Base-by-base conservation (phyloP, 148 eudicot species). In the Camellia japonica region DNA sequence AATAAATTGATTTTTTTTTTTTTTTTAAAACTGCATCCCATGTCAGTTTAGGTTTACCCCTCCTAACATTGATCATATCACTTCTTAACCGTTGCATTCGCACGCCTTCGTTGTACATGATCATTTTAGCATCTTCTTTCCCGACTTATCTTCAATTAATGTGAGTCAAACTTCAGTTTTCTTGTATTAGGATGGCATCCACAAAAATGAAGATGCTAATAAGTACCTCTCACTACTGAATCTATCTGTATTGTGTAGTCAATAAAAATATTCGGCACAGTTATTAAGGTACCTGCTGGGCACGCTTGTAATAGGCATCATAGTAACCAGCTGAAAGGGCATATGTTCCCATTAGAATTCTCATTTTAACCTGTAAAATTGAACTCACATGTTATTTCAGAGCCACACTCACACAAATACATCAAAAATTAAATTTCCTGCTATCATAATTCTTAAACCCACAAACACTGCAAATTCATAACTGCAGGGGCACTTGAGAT, bases 311-410 rank as follows among this genome's bases (percentile, higher is more conserved):
- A 86, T 90, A 97, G 75, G 98, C 99, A 89, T 97, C 98, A 84
- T 97, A 97, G 82, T 97, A 97, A 75, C 99, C 99, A 74, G 99
- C 98, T 0, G 99, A 97, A 68, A 97, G 94, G 71, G 98, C 99
- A 88, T 97, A 97, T 46, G 99, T 97, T 82, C 99, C 99, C 99
- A 90, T 97, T 71, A 97, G 85, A 79, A 97, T 92, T 80, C 99
- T 92, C 89, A 89, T 94, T 80, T 97, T 97, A 43, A 97, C 99
- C 99, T 96, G 88, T 70, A 87, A 78, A 79, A 6, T 62, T 65
- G 30, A 16, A 58, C n/a, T 41, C 44, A 15, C n/a, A 47, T 63
- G 72, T 77, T 55, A 80, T 52, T 63, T 79, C 51, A 49, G 18
- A 66, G n/a, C 3, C 18, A 59, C 56, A 43, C 4, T 49, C 13